phyloP scores from a whole-genome alignment of 1,284 basidiomycete genomes.

The Trametes polyzona region DNA sequence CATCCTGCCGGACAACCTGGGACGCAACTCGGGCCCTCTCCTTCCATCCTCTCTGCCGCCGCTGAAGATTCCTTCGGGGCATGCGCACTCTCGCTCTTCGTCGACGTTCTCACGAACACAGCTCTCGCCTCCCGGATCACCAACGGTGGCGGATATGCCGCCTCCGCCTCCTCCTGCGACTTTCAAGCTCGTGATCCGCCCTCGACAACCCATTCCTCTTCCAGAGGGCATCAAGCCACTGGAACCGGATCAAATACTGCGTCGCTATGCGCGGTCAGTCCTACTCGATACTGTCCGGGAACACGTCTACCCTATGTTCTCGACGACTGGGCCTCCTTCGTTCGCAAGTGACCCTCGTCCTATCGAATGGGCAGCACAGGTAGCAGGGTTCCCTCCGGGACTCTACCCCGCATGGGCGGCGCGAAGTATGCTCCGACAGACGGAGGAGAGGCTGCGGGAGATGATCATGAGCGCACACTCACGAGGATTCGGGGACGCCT shows the following conservation, averaged over 20 bases:
- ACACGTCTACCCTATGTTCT: slow-evolving; percentile 57
- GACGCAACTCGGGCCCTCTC: slow-evolving; percentile 10
- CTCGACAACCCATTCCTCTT: slow-evolving; percentile 20
- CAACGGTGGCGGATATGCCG: slow-evolving; percentile 23
- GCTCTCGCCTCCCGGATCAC: slow-evolving; percentile 31
- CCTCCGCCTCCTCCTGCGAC: slow-evolving; percentile 8
- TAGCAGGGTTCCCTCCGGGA: slow-evolving; percentile 26
- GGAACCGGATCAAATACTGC: slow-evolving; percentile 41
- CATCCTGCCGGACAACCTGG: slow-evolving; percentile 17
- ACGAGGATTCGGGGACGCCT: slow-evolving; percentile 32
- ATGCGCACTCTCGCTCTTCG: slow-evolving; percentile 12
- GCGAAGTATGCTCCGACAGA: slow-evolving; percentile 55
- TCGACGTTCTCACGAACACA: slow-evolving; percentile 31
- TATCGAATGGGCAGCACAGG: slow-evolving; percentile 40
- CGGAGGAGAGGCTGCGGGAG: slow-evolving; percentile 49
- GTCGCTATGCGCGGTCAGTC: slow-evolving; percentile 71
- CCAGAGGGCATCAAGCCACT: slow-evolving; percentile 1
- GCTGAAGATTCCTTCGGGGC: slow-evolving; percentile 22
- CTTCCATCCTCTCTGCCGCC: slow-evolving; percentile 12
- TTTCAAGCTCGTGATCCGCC: slow-evolving; percentile 22
- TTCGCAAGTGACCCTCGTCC: slow-evolving; percentile 9
- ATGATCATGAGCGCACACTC: slow-evolving; percentile 47
- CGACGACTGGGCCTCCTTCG: slow-evolving; percentile 27
- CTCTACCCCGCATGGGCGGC: slow-evolving; percentile 59
- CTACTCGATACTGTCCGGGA: slow-evolving; percentile 78